These are phyloP conservation scores for Fusarium pininemorale DNA, from an alignment of 2,329 filamentous ascomycete genomes.

Conservation along the genomic window DNA sequence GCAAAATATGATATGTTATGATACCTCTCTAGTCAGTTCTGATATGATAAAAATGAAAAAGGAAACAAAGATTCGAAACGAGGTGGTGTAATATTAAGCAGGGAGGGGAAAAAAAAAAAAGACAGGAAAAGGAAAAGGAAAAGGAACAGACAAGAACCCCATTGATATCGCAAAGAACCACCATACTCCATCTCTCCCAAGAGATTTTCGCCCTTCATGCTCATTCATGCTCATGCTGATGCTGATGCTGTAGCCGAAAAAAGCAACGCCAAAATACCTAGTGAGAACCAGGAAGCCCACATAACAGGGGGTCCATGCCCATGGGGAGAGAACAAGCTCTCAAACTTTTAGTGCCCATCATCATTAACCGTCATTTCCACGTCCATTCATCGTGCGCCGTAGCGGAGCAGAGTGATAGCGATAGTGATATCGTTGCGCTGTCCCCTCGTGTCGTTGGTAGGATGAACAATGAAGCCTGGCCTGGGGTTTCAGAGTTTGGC, in stretches of 20 bases:
- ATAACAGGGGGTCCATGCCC: neutral
- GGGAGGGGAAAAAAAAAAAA: neutral
- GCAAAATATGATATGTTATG: constrained; percentile 9
- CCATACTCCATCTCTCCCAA: constrained; percentile 23
- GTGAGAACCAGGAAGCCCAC: constrained; percentile 1
- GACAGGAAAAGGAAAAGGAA: neutral
- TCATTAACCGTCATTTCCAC: neutral
- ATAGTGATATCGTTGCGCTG: neutral
- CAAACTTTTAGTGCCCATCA: neutral
- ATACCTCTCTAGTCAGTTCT: neutral
- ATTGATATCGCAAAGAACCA: constrained; percentile 31
- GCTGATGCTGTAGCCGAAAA: neutral
- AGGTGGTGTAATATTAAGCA: neutral
- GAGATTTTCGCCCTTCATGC: constrained; percentile 5
- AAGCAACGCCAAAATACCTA: constrained; percentile 4
- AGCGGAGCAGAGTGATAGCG: neutral
- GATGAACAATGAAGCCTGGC: neutral
- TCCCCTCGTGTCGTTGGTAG: neutral
- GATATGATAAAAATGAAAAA: neutral
- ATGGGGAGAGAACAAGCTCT: neutral
- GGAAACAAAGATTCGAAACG: neutral
- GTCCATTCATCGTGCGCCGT: neutral
- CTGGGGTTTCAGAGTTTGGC: constrained; percentile 15
- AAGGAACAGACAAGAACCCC: constrained; percentile 3
- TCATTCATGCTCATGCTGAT: neutral